Base-by-base conservation (phyloP, 2,329 filamentous ascomycete genomes). In the Aspergillus caelatus region DNA sequence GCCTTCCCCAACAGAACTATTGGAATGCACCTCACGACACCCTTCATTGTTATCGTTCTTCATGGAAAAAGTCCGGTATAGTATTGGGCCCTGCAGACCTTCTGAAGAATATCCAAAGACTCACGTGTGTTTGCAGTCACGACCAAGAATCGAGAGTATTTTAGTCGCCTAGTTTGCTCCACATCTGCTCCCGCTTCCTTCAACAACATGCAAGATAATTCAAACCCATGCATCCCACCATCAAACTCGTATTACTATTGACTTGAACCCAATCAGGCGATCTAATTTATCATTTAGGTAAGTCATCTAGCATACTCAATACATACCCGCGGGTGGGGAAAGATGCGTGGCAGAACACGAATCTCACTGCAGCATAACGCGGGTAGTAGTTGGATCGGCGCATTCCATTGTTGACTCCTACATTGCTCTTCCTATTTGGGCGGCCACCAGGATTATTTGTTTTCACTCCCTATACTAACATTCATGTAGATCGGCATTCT, bases 371-470 rank as follows among this genome's bases (percentile, higher is more conserved):
- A 45, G 58, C 50, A 54, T 32, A 53, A 34, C 56, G 36, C 50
- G 14, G 39, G 32, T 36, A 36, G 34, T 36, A 36, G 34, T 55
- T 28, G 48, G 48, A 54, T 43, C 58, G 53, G 48, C 56, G 56
- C 69, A 71, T 71, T 70, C 69, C 69, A 36, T 21, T 48, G 34
- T 63, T 62, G 54, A 58, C 58, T 45, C 65, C 65, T 70, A 60
- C 69, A 71, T 71, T 71, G 57, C 55, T 69, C 65, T 53, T 43
- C 62, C 61, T 50, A 23, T 67, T 60, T 16, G 34, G 36, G 48
- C 54, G 34, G 57, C 59, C 57, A 57, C 11, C 45, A 52, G 39
- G 41, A 23, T 57, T 65, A 57, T 65, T 64, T 65, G 64, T 65
- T 61, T 60, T 65, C 41, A 41, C 66, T 48, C 30, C 19, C n/a